phyloP scores from a whole-genome alignment of 176 grass and related monocot genomes.

The Avena eriantha region DNA sequence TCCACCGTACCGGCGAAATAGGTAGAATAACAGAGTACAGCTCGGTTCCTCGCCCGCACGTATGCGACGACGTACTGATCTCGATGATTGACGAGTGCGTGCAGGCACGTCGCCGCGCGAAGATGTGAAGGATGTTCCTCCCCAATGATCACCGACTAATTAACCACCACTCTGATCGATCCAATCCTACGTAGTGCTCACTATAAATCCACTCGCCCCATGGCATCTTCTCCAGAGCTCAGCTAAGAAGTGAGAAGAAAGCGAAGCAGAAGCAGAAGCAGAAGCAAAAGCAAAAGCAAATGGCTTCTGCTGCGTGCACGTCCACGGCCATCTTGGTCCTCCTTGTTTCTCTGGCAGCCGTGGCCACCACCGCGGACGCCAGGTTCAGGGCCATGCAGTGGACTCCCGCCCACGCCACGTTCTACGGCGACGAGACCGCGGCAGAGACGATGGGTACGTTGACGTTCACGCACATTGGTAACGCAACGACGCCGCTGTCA shows the following conservation, averaged over 20 bases:
- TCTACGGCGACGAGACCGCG: conserved; percentile 80
- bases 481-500: too few species aligned
- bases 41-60: conserved; percentile 52
- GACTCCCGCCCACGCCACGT: conserved; percentile 76
- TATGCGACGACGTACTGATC: conserved; percentile 42
- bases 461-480: too few species aligned
- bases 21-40: conserved; percentile 44
- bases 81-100: conserved; percentile 3
- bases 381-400: conserved; percentile 60
- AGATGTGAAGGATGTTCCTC: conserved; percentile 13
- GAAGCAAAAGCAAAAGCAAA: conserved; percentile 1
- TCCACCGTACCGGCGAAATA: conserved; percentile 31
- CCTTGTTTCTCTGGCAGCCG: conserved; percentile 31
- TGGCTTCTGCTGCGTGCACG: conserved; percentile 41
- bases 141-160: conserved; percentile 28
- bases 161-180: conserved; percentile 11
- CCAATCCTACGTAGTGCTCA: neutral
- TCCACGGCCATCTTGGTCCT: conserved; percentile 33
- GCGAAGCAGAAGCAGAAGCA: too few species aligned
- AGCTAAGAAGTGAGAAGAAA: neutral
- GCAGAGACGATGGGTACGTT: conserved; percentile 74
- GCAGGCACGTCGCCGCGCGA: conserved; percentile 41
- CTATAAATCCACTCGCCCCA: conserved; percentile 40
- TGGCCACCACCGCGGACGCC: conserved; percentile 46
- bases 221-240: conserved; percentile 23